Evolutionary conservation across 2,329 filamentous ascomycete species (phyloP).

Genomic region (Penicillium sclerotiorum): DNA sequence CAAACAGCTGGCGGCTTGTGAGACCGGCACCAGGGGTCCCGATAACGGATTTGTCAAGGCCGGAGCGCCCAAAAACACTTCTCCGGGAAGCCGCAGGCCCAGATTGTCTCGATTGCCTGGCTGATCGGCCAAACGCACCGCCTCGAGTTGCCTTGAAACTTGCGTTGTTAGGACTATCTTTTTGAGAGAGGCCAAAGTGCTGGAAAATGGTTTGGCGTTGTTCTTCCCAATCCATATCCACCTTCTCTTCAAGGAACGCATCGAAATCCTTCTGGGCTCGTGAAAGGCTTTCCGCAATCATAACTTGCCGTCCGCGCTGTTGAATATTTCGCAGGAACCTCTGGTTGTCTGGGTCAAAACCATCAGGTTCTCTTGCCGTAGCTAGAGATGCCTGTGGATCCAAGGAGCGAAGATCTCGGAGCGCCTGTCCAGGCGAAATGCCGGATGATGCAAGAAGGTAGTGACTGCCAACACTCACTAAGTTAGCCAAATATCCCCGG

Average conservation of each 20-base stretch:
- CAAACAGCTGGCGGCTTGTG: conserved; percentile 65
- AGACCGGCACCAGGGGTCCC: conserved; percentile 70
- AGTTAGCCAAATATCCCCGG: neutral
- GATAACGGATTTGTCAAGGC: conserved; percentile 81
- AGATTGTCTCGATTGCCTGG: conserved; percentile 41
- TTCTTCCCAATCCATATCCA: conserved; percentile 93
- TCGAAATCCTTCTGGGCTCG: conserved; percentile 91
- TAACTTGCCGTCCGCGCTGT: conserved; percentile 85
- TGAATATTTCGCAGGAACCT: conserved; percentile 84
- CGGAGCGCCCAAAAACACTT: conserved; percentile 69
- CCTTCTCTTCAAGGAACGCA: conserved; percentile 88
- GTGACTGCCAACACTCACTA: conserved; percentile 58
- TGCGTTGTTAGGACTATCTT: conserved; percentile 45
- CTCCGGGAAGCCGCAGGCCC: conserved; percentile 48
- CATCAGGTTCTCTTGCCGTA: conserved; percentile 39
- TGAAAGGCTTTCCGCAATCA: conserved; percentile 89
- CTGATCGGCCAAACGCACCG: conserved; percentile 55
- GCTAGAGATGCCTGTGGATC: conserved; percentile 63
- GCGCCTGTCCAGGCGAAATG: conserved; percentile 80
- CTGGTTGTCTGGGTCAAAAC: conserved; percentile 59
- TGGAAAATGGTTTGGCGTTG: conserved; percentile 93
- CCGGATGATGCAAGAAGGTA: conserved; percentile 93
- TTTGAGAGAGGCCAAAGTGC: conserved; percentile 81
- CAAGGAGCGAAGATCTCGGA: conserved; percentile 85
- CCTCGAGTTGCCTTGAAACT: conserved; percentile 41